Evolutionary conservation across 2,329 filamentous ascomycete species (phyloP).

Genomic region (Fusarium euwallaceae): DNA sequence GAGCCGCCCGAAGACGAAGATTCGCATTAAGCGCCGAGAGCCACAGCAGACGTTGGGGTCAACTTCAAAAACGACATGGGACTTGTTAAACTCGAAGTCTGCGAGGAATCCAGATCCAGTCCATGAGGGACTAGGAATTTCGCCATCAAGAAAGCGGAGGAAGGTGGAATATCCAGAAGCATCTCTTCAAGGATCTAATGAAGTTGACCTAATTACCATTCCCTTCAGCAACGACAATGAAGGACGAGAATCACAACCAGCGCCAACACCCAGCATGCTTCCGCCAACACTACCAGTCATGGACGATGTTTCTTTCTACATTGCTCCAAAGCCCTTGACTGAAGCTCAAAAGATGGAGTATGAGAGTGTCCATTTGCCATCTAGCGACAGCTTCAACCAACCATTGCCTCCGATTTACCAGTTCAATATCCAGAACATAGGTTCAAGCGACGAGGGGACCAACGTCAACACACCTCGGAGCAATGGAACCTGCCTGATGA

Average conservation of each 20-base stretch:
- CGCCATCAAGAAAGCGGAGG: conserved; percentile 40
- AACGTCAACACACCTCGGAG: conserved; percentile 53
- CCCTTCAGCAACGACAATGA: conserved; percentile 40
- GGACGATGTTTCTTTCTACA: conserved; percentile 49
- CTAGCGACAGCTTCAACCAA: conserved; percentile 31
- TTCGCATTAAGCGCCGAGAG: conserved; percentile 31
- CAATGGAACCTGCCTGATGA: conserved; percentile 36
- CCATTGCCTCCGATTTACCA: conserved; percentile 35
- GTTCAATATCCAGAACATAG: conserved; percentile 34
- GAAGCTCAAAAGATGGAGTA: conserved; percentile 56
- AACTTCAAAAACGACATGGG: neutral
- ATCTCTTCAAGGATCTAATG: conserved; percentile 38
- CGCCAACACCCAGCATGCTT: conserved; percentile 42
- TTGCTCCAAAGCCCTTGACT: conserved; percentile 52
- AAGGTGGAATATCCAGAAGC: conserved; percentile 29
- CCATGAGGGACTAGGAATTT: neutral
- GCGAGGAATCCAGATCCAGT: neutral
- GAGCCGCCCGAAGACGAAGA: conserved; percentile 25
- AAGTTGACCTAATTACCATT: conserved; percentile 44
- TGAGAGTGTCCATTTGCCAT: conserved; percentile 39
- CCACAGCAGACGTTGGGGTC: conserved; percentile 5
- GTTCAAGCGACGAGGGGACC: conserved; percentile 52
- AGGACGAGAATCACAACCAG: conserved; percentile 13
- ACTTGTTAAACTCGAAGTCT: neutral
- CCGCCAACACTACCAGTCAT: conserved; percentile 47